Percentiles rank a stretch among this genome's conserved stretches.
Conservation (phyloP, 495 filamentous ascomycete genomes). For the Penicillium waksmanii region DNA sequence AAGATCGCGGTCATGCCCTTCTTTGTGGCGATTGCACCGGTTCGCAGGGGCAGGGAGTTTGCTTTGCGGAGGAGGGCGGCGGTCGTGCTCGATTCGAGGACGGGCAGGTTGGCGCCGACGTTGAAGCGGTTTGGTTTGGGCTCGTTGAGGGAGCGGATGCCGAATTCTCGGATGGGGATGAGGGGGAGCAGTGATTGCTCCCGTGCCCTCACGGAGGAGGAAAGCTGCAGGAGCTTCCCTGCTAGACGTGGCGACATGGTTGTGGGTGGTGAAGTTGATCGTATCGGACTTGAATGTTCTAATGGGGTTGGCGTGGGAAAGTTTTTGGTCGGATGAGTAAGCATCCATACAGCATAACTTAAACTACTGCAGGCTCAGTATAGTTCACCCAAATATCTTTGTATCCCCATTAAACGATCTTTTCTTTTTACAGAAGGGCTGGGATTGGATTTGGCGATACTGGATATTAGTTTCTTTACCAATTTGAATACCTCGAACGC, state of each 20-base stretch:
- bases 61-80: constrained; percentile 82
- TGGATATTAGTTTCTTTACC: no score
- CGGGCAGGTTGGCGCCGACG: constrained; percentile 46
- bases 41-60: constrained; percentile 74
- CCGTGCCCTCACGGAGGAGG: constrained; percentile 19
- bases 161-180: constrained; percentile 39
- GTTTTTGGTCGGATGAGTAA: constrained; percentile 32
- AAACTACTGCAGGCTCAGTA: background rate
- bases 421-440: no score
- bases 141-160: constrained; percentile 54
- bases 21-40: constrained; percentile 83
- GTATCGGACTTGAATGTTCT: background rate
- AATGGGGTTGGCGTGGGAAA: constrained; percentile 11
- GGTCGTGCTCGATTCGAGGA: constrained; percentile 70
- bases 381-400: no score
- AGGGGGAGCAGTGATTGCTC: constrained; percentile 25
- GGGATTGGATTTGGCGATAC: no score
- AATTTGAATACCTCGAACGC: no score
- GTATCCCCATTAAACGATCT: no score
- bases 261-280: constrained; percentile 5
- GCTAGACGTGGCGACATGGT: constrained; percentile 43
- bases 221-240: constrained; percentile 40
- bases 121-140: constrained; percentile 54
- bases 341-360: constrained; percentile 9
- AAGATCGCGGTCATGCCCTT: constrained; percentile 94